These are phyloP conservation scores for Aquilaria yunnanensis DNA, from an alignment of 345 rosid species.

Conservation along the genomic window DNA sequence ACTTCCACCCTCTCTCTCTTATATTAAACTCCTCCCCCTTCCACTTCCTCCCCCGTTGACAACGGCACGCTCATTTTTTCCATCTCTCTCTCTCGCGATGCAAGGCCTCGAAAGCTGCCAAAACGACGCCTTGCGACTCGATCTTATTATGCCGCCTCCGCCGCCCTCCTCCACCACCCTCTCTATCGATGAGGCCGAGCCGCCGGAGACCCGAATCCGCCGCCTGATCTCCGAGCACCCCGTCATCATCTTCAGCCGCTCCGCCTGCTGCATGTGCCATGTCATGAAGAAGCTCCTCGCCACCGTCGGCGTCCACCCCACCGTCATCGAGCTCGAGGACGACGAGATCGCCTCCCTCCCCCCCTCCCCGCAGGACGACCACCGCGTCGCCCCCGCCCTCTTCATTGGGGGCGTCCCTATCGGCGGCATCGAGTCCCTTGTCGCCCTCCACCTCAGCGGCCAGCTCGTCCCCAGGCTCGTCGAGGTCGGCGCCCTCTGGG, in stretches of 20 bases:
- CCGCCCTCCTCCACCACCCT: conserved; percentile 20
- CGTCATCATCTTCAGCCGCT: conserved; percentile 79
- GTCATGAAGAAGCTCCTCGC: conserved; percentile 82
- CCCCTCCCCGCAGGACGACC: conserved; percentile 14
- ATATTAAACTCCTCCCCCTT: conserved; percentile 17
- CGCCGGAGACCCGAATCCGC: conserved; percentile 64
- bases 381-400: conserved; percentile 38
- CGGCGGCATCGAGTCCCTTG: conserved; percentile 90
- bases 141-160: conserved; percentile 27
- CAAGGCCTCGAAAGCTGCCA: conserved; percentile 58
- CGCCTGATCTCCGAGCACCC: conserved; percentile 91
- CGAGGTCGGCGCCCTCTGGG: conserved; percentile 83
- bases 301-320: conserved; percentile 77
- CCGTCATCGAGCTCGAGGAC: conserved; percentile 90
- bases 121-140: conserved; percentile 38
- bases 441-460: conserved; percentile 83
- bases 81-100: conserved; percentile 38
- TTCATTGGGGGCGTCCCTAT: conserved; percentile 78
- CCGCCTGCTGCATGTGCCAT: conserved; percentile 96
- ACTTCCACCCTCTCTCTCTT: conserved; percentile 10
- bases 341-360: conserved; percentile 76
- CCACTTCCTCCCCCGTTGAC: conserved; percentile 30
- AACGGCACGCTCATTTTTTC: conserved; percentile 10
- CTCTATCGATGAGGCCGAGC: conserved; percentile 75
- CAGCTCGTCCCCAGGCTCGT: conserved; percentile 86